Evolutionary conservation across 2,329 filamentous ascomycete species (phyloP).

Genomic region (Fusarium pseudoanthophilum): DNA sequence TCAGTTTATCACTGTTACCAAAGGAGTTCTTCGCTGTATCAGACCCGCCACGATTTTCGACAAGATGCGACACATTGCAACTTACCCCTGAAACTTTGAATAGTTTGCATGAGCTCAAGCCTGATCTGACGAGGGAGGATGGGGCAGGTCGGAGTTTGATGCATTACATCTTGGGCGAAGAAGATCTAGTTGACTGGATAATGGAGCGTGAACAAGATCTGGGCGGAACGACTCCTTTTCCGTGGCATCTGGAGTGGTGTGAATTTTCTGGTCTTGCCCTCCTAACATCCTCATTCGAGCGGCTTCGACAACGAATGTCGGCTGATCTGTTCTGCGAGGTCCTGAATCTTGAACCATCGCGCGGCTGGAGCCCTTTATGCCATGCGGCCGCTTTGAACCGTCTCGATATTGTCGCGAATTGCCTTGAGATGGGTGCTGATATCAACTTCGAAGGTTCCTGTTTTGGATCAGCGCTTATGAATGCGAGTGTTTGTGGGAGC

Average conservation of each 20-base stretch:
- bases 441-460: conserved; percentile 16
- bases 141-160: not conserved
- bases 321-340: not conserved
- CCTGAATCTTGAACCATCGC: conserved; percentile 14
- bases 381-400: not conserved
- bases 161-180: not conserved
- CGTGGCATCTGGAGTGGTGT: conserved; percentile 11
- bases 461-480: conserved; percentile 13
- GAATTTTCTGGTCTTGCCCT: not conserved
- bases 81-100: too few relatives aligned
- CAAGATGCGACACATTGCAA: too few relatives aligned
- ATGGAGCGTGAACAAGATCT: too few relatives aligned
- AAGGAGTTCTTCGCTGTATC: too few relatives aligned
- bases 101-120: not conserved
- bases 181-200: not conserved
- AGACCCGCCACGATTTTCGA: too few relatives aligned
- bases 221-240: not conserved
- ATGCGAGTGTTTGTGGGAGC: conserved; percentile 14
- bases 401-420: not conserved
- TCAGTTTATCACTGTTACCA: too few relatives aligned
- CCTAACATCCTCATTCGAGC: not conserved
- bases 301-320: not conserved
- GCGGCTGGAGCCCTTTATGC: conserved; percentile 25
- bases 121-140: not conserved
- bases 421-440: not conserved